Base-by-base conservation (phyloP, 192 early-diverging fungal species). In the Funneliformis mosseae region DNA sequence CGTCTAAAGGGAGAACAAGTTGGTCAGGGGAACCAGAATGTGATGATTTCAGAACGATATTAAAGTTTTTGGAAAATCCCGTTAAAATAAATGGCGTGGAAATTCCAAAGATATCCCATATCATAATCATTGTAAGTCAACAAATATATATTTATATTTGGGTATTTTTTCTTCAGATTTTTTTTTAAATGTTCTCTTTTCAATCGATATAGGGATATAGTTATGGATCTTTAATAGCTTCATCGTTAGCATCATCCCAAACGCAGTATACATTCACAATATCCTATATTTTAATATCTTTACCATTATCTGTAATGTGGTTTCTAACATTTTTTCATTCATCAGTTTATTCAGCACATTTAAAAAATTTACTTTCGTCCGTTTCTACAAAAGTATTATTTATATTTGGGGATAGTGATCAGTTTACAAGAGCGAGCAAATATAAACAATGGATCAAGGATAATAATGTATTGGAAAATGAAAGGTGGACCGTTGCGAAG, bases 11-110 rank as follows among this genome's bases (percentile, higher is more conserved):
- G 16, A 62, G 61, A 63, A 86, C 85, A 9, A 84, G 83, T 21
- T 86, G 85, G 85, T 70, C 79, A 14, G 85, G 83, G 39, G 83
- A 83, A 39, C 80, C 83, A 27, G 85, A 86, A 60, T 78, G 82
- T 43, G 77, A 81, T 5, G 85, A 86, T 61, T 86, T 84, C 38
- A 82, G 80, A 38, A 84, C 85, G 1, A 67, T 84, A 12, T 46
- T 84, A 33, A 83, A 86, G 39, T 83, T 84, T 70, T 42, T 86
- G 5, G 74, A 77, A 74, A 84, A 83, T 38, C 75, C 75, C 2
- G 77, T 63, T 11, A 48, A 23, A 46, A 42, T 48, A 50, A 25
- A 14, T 46, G 42, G 41, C 33, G 25, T 78, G 21, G 4, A 23
- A 12, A 68, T 78, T 21, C 77, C 77, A 16, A 46, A 46, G 48